Conservation (phyloP, 1,284 basidiomycete genomes). For the Polyporus tsugae region DNA sequence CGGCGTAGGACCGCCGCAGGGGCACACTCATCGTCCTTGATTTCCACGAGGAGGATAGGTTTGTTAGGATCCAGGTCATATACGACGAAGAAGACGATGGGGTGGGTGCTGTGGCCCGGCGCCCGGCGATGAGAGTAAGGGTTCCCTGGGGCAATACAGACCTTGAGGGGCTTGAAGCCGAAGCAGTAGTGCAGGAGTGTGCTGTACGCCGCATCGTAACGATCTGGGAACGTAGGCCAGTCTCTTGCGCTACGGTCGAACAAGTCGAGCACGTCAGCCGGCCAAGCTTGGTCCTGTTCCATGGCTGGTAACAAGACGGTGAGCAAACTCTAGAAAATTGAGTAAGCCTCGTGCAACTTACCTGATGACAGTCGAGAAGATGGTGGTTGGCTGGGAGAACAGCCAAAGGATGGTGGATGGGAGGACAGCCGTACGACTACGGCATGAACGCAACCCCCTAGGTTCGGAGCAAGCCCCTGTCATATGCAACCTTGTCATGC, state of each 20-base stretch:
- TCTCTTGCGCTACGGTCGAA: background rate
- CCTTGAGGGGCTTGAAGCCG: background rate
- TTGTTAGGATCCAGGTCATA: background rate
- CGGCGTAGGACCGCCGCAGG: background rate
- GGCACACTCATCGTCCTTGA: background rate
- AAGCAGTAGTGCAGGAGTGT: background rate
- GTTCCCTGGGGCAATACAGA: background rate
- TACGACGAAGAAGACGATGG: background rate
- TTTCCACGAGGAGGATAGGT: background rate
- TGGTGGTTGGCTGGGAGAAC: background rate
- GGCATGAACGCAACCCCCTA: too few species aligned
- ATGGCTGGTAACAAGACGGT: background rate
- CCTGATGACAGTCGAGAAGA: background rate
- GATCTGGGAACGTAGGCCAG: background rate
- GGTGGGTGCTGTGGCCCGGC: background rate
- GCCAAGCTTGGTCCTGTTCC: background rate
- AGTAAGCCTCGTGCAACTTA: too few species aligned
- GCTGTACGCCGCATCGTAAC: background rate
- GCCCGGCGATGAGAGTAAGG: background rate
- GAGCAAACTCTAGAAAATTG: background rate
- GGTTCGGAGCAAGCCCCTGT: too few species aligned
- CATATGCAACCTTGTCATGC: too few species aligned
- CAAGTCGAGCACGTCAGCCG: background rate
- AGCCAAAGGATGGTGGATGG: too few species aligned
- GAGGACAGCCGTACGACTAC: too few species aligned